Percentiles rank a stretch among this genome's conserved stretches.
Conservation (phyloP, 2,329 filamentous ascomycete genomes). For the Macrophomina tecta region DNA sequence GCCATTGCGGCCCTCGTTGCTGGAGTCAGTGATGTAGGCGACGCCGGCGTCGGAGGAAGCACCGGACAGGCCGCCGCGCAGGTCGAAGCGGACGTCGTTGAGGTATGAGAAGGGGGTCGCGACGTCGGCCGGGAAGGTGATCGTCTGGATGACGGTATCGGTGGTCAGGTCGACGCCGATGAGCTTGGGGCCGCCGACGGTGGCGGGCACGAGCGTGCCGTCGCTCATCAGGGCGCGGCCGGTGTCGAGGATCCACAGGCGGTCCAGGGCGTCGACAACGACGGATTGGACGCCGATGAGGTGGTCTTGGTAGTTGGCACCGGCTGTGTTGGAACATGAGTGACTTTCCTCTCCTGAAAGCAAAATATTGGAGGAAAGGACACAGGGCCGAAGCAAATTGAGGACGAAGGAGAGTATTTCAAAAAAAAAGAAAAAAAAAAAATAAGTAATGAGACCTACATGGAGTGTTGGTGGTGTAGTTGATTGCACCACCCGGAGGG, state of each 20-base stretch:
- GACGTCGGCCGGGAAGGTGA: conserved; percentile 56
- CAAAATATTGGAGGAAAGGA: not conserved
- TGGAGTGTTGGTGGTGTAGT: conserved; percentile 56
- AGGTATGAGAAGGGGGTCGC: conserved; percentile 58
- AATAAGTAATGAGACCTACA: conserved; percentile 27
- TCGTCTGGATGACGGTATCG: conserved; percentile 57
- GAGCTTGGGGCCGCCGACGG: conserved; percentile 57
- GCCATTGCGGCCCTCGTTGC: conserved; percentile 55
- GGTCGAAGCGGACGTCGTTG: conserved; percentile 62
- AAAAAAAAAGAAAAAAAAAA: not conserved
- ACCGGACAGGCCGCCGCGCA: conserved; percentile 48
- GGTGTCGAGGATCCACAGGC: conserved; percentile 62
- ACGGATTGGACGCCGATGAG: conserved; percentile 60
- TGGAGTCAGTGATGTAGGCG: conserved; percentile 61
- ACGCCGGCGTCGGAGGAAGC: conserved; percentile 50
- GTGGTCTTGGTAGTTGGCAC: conserved; percentile 56
- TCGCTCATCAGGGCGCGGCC: conserved; percentile 53
- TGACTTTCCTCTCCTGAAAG: not conserved
- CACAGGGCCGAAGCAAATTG: not conserved
- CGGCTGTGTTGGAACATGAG: conserved; percentile 32
- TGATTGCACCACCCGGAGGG: conserved; percentile 58
- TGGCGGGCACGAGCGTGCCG: conserved; percentile 52
- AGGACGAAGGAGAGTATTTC: too few species aligned
- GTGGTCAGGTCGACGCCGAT: conserved; percentile 55
- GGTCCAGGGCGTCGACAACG: conserved; percentile 57